These are phyloP conservation scores for Daldinia caldariorum DNA, from an alignment of 495 filamentous ascomycete species.

Conservation along the genomic window DNA sequence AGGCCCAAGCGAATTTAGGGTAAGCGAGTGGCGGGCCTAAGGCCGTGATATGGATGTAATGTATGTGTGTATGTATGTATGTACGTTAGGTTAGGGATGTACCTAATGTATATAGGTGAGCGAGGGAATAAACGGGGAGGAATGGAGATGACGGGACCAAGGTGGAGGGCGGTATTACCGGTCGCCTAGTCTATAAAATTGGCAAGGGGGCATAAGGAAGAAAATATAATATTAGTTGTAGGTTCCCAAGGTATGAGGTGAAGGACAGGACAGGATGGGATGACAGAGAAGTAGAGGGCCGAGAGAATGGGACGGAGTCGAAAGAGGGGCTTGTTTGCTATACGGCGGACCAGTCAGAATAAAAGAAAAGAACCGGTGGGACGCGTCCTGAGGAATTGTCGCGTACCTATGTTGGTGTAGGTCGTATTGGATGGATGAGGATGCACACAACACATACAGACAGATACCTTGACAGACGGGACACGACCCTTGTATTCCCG, in stretches of 20 bases:
- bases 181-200: slow-evolving; percentile 12
- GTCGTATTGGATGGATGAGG: slow-evolving; percentile 30
- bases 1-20: slow-evolving; percentile 7
- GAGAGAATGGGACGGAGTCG: slow-evolving; percentile 28
- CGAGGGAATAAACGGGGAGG: slow-evolving; percentile 24
- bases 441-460: slow-evolving; percentile 28
- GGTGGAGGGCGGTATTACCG: slow-evolving; percentile 25
- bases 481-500: slow-evolving; percentile 33
- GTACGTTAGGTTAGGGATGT: slow-evolving; percentile 14
- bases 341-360: slow-evolving; percentile 39
- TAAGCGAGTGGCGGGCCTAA: slow-evolving; percentile 39
- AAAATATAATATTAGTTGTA: slow-evolving; percentile 26
- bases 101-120: too few species aligned
- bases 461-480: neutral
- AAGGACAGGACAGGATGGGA: slow-evolving; percentile 39
- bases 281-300: slow-evolving; percentile 33
- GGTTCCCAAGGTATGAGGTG: slow-evolving; percentile 28
- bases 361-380: slow-evolving; percentile 37
- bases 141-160: slow-evolving; percentile 20
- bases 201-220: slow-evolving; percentile 7
- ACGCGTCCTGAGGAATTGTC: slow-evolving; percentile 40
- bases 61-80: slow-evolving; percentile 13
- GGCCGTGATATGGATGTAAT: slow-evolving; percentile 27
- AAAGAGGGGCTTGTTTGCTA: slow-evolving; percentile 39
- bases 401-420: slow-evolving; percentile 33